Evolutionary conservation across 2,329 filamentous ascomycete genomes (phyloP), one percentile per base, ranked within the genome.

Genomic region (Fusarium guadeloupense): DNA sequence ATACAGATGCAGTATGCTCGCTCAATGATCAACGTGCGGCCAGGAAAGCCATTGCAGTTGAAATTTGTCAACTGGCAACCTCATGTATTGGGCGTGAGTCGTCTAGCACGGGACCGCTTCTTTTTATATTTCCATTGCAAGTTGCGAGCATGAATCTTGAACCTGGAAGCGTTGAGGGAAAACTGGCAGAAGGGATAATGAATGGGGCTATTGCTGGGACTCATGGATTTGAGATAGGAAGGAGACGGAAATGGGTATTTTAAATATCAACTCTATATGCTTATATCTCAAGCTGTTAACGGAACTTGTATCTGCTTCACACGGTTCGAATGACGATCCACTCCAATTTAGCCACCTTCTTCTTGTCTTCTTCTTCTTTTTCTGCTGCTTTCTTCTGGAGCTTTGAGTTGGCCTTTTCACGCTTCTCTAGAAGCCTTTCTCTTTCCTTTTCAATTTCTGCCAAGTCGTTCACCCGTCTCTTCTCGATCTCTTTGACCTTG

Each of bases 221-320:
- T 0, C 33, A 59, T 39, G 55, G 55, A 1, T 60, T 60, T 21
- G 56, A 59, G 41, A 60, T 59, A 8, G 56, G 56, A 9, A 59
- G 55, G 17, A 30, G 31, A n/a, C 37, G 56, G 1, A 40, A 43
- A 10, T 34, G 57, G 39, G 4, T 6, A 23, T 3, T 35, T 31
- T 3, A 57, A 9, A 1, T 25, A 5, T 4, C 19, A 10, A 14
- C 4, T 19, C 16, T 25, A 6, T 35, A 23, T 35, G 6, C 14
- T 16, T 56, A 41, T 28, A 6, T 4, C 4, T 6, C 30, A 14
- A 12, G 0, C 1, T 7, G 4, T 6, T 14, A 6, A 4, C 6
- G 17, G 5, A 4, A 5, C 17, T 2, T 13, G 6, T 1, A 31
- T 14, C 37, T 23, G 5, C 0, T 31, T 38, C 16, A 48, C 3